Base-by-base conservation (phyloP, 345 rosid species). In the Anastatica hierochuntica region DNA sequence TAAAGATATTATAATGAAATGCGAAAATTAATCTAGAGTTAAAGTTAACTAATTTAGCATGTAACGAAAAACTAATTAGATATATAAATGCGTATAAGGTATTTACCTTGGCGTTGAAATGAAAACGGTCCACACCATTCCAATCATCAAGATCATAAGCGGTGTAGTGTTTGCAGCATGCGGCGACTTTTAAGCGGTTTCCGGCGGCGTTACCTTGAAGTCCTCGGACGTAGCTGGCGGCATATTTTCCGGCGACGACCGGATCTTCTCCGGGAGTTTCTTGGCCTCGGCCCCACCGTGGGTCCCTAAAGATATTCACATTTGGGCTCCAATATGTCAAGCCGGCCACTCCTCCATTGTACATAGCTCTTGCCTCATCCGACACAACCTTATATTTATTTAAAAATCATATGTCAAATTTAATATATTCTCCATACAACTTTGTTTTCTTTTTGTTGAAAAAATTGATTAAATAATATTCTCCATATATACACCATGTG, bases 221-320 rank as follows among this genome's bases (percentile, higher is more conserved):
- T 21, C 96, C 98, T 8, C 74, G 67, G 31, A 90, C 90, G 5
- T 87, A 90, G 41, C 80, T 75, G 5, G 81, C 85, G 0, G 85
- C 98, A 14, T 90, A 87, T 52, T 68, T 81, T 5, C 82, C 85
- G 17, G 86, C 84, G 10, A 87, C 17, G 3, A 84, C 74, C 0
- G 98, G 98, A 58, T 87, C 98, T 63, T 90, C 96, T 0, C 96
- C 98, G 4, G 90, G 92, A n/a, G 95, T 87, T 64, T 87, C 98
- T 54, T 84, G 98, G 30, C 92, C 89, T 1, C 88, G 69, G 10
- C 95, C 98, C 96, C 94, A 87, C 49, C 95, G 68, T 0, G 96
- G 98, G 64, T 90, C 96, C 14, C 96, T 66, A 39, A 87, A 68
- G 38, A 90, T 75, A 58, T 87, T 84, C 13, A 87, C 89, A 43